phyloP scores from a whole-genome alignment of 306 rosid species.

The Quercus gilva region DNA sequence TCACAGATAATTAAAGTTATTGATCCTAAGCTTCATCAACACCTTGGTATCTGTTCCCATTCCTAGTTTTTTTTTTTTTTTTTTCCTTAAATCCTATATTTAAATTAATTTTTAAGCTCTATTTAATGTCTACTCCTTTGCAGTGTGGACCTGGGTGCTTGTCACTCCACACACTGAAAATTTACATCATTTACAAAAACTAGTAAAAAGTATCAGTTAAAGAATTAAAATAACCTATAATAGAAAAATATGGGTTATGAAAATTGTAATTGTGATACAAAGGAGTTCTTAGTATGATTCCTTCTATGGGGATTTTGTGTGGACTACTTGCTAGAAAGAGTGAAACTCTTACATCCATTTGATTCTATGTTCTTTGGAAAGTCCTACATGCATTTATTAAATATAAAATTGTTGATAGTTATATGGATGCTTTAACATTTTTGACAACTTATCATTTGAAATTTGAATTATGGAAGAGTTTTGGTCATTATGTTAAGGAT shows the following conservation, averaged over 20 bases:
- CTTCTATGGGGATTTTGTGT: neutral
- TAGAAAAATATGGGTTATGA: neutral
- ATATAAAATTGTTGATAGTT: neutral
- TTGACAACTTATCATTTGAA: neutral
- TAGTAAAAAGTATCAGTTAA: neutral
- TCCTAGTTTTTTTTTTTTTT: neutral
- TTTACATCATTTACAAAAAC: neutral
- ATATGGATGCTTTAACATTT: neutral
- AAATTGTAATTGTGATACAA: neutral
- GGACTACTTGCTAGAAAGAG: neutral
- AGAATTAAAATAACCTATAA: neutral
- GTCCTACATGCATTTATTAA: neutral
- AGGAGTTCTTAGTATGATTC: neutral
- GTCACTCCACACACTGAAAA: neutral
- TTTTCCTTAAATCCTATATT: neutral
- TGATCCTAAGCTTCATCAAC: conserved; percentile 95
- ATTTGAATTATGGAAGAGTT: neutral
- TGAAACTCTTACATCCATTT: neutral
- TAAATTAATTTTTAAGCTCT: neutral
- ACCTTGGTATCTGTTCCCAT: conserved; percentile 60
- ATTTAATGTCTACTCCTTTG: neutral
- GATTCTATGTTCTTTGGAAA: neutral
- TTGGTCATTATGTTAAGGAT: neutral
- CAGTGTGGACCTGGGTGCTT: neutral
- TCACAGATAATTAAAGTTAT: conserved; percentile 86